Conservation (phyloP, 768 basidiomycete genomes). For the Podaxis pistillaris region DNA sequence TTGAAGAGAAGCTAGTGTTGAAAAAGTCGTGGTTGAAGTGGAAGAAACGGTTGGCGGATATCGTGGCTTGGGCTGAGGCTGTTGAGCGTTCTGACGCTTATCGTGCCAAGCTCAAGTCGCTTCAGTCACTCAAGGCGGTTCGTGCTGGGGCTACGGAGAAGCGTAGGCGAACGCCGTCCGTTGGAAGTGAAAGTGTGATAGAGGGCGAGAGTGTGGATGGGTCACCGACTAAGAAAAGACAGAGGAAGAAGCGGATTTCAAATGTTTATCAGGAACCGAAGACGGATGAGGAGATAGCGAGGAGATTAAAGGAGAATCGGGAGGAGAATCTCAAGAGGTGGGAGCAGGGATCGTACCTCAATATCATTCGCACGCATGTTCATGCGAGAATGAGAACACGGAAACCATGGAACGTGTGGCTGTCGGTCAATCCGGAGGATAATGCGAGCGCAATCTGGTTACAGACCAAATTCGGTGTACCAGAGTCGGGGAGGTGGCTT, state of each 20-base stretch:
- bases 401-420: conserved; percentile 61
- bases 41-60: conserved; percentile 43
- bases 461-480: conserved; percentile 72
- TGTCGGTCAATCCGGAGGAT: conserved; percentile 71
- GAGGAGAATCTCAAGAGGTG: conserved; percentile 71
- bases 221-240: conserved; percentile 36
- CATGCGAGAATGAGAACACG: conserved; percentile 27
- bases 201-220: conserved; percentile 15
- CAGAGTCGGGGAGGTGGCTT: conserved; percentile 60
- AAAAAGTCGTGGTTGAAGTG: conserved; percentile 43
- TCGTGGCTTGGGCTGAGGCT: conserved; percentile 60
- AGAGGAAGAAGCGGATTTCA: conserved; percentile 37
- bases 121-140: conserved; percentile 9
- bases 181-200: not conserved
- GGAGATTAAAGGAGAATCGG: conserved; percentile 72
- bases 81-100: conserved; percentile 60
- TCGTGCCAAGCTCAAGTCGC: conserved; percentile 44
- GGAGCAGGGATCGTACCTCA: conserved; percentile 71
- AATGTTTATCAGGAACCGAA: conserved; percentile 49
- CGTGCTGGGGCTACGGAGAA: conserved; percentile 10
- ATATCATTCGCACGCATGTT: conserved; percentile 40
- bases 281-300: conserved; percentile 65
- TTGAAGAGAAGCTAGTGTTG: conserved; percentile 39
- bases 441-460: conserved; percentile 82
- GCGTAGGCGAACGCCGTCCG: not conserved